Evolutionary conservation across 805 yeast genomes (phyloP), one percentile per base, ranked within the genome.

Genomic region (Starmera amethionina): DNA sequence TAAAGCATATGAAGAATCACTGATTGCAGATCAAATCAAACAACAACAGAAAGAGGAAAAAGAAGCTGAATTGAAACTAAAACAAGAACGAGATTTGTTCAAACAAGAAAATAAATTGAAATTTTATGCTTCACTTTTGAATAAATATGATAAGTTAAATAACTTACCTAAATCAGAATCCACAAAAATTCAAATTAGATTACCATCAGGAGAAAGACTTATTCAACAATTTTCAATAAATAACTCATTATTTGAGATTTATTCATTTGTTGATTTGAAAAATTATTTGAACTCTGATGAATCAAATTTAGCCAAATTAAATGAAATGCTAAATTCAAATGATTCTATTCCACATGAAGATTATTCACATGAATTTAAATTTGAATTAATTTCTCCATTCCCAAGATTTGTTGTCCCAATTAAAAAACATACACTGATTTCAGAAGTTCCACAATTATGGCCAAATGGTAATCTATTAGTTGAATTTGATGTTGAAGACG

Each of bases 391-490:
- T 3, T 73, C 82, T 4, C 78, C 86, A 2, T 71, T 78, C 55
- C 88, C 88, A 4, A 69, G 85, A 45, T 65, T 57, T 36, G 58
- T 61, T n/a, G 55, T 83, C 13, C 66, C 62, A 4, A 43, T 50
- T 5, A 62, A 62, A 28, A 43, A 52, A 12, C 50, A 53, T 0
- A 40, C 43, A 15, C 22, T 40, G 3, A 56, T 82, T 6, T 53
- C 51, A 28, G 72, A 73, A 29, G 67, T 66, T 31, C 49, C 60
- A 1, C 63, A 70, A 31, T 53, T 82, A n/a, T 78, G 74, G 72
- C 93, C 93, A n/a, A 79, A 70, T 49, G 88, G 88, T 2, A 79
- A 74, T 46, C 48, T 82, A 22, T 58, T 81, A 39, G 71, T 78
- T 4, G 83, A 78, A 48, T 55, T 38, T 30, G 31, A 41, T 15